These are phyloP conservation scores for Fusarium kyushuense DNA, from an alignment of 2,329 filamentous ascomycete species.

Conservation along the genomic window DNA sequence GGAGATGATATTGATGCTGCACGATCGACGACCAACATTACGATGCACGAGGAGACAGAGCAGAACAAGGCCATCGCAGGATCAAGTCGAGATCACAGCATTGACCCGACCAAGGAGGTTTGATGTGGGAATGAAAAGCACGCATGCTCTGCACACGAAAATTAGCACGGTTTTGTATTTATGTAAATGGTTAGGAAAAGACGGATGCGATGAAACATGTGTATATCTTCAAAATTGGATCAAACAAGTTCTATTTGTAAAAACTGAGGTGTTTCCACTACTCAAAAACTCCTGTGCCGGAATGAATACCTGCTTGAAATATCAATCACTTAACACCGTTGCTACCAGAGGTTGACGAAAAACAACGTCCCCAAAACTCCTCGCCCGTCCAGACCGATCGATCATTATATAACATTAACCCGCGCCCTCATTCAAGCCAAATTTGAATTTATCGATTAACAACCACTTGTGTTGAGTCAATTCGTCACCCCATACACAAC, in stretches of 20 bases:
- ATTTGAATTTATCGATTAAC: neutral
- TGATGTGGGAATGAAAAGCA: neutral
- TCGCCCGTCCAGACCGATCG: neutral
- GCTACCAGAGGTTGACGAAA: neutral
- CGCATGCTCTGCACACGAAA: neutral
- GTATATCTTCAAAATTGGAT: neutral
- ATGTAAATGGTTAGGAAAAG: neutral
- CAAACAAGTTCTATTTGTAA: neutral
- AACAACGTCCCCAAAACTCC: neutral
- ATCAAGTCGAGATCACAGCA: slow-evolving; percentile 42
- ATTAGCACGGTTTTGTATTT: neutral
- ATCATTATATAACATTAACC: neutral
- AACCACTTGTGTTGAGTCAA: neutral
- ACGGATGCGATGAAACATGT: neutral
- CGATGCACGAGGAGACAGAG: slow-evolving; percentile 25
- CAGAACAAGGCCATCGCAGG: slow-evolving; percentile 20
- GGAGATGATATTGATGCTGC: slow-evolving; percentile 64
- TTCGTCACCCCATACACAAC: slow-evolving; percentile 38
- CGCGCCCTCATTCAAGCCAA: neutral
- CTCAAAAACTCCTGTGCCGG: neutral
- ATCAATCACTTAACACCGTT: neutral
- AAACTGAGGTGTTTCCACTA: neutral
- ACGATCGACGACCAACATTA: slow-evolving; percentile 36
- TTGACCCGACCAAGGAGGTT: slow-evolving; percentile 37
- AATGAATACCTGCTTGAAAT: neutral